A percentile compares a stretch with the other conserved stretches of the same genome.
Conservation (phyloP, 306 rosid species). For the Dryas drummondii region DNA sequence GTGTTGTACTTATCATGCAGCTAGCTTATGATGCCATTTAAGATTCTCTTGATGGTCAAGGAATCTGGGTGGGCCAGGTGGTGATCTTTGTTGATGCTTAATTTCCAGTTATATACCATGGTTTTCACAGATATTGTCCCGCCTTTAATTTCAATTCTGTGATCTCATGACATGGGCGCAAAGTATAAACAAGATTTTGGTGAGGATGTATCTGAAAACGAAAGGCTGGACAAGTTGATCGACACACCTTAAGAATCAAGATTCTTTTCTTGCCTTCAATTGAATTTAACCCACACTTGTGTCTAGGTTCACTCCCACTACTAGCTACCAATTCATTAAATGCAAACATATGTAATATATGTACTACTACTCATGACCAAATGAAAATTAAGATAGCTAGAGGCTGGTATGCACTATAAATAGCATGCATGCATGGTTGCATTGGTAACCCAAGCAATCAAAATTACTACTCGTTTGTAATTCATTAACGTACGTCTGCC, state of each 20-base stretch:
- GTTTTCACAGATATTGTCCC: not conserved
- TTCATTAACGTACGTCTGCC: not conserved
- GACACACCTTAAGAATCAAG: not conserved
- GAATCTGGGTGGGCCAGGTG: not conserved
- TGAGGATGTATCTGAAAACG: conserved; percentile 14
- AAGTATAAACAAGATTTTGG: not conserved
- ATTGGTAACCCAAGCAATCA: not conserved
- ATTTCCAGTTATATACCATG: not conserved
- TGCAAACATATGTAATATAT: not conserved
- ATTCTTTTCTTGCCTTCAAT: not conserved
- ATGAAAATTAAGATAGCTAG: conserved; percentile 3
- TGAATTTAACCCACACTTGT: conserved; percentile 3
- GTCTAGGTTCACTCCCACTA: conserved; percentile 19
- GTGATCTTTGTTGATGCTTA: not conserved
- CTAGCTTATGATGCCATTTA: not conserved
- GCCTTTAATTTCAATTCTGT: not conserved
- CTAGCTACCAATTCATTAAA: not conserved
- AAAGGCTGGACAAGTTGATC: not conserved
- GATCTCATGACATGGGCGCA: not conserved
- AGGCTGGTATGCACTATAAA: not conserved
- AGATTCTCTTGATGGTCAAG: not conserved
- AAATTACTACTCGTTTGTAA: not conserved
- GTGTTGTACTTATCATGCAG: not conserved
- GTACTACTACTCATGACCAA: not conserved
- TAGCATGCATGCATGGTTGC: not conserved